phyloP scores from a whole-genome alignment of 1,284 basidiomycete genomes.

The Ustilago tritici region DNA sequence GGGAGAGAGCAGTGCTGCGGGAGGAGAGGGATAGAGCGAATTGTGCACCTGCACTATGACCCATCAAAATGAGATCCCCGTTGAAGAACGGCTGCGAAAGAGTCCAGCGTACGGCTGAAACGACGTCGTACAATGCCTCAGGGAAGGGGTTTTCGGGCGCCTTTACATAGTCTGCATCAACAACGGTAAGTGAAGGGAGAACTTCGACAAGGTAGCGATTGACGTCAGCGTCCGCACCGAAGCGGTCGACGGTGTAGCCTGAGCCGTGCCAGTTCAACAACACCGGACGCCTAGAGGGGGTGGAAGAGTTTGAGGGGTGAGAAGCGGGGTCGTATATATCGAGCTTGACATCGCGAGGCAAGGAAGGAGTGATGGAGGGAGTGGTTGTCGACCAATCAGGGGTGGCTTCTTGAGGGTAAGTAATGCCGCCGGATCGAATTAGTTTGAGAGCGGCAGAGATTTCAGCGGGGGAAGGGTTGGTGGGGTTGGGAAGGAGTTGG shows the following conservation, averaged over 20 bases:
- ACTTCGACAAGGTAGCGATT: slow-evolving; percentile 33
- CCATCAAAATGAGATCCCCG: slow-evolving; percentile 33
- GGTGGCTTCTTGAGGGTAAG: slow-evolving; percentile 20
- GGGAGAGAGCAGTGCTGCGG: slow-evolving; percentile 7
- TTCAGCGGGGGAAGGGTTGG: slow-evolving; percentile 22
- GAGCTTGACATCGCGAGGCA: slow-evolving; percentile 23
- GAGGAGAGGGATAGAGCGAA: slow-evolving; percentile 31
- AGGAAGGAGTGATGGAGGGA: slow-evolving; percentile 11
- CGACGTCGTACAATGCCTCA: slow-evolving; percentile 27
- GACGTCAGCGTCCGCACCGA: slow-evolving; percentile 34
- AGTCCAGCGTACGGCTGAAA: slow-evolving; percentile 36
- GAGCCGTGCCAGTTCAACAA: slow-evolving; percentile 49
- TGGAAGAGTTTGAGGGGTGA: slow-evolving; percentile 6
- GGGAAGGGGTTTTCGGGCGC: slow-evolving; percentile 45
- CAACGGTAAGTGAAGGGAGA: slow-evolving; percentile 23
- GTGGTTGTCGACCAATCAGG: slow-evolving; percentile 22
- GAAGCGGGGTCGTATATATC: slow-evolving; percentile 18
- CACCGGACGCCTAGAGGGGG: slow-evolving; percentile 17
- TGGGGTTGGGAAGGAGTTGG: slow-evolving; percentile 30
- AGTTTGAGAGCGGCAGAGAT: slow-evolving; percentile 28
- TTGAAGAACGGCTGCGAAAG: slow-evolving; percentile 38
- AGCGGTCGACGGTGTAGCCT: slow-evolving; percentile 32
- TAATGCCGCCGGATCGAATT: slow-evolving; percentile 28
- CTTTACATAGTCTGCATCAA: slow-evolving; percentile 47
- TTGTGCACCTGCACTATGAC: slow-evolving; percentile 38